Percentiles rank a stretch among this genome's conserved stretches.
Conservation (phyloP, 129 eudicot genomes). For the Silybum marianum region DNA sequence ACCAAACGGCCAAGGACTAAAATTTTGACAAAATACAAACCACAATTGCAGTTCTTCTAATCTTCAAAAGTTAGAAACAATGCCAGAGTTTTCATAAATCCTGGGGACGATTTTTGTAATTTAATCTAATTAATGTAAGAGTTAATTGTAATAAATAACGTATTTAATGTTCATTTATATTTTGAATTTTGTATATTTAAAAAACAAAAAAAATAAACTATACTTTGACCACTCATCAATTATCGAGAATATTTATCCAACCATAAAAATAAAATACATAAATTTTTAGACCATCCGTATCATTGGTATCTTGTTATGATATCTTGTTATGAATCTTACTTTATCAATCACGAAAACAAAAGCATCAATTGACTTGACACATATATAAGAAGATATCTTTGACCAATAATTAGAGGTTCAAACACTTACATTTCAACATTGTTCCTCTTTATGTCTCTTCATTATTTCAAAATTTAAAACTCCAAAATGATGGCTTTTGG, state of each 20-base stretch:
- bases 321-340: too few relatives aligned
- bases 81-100: neutral
- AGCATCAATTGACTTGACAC: neutral
- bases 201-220: too few relatives aligned
- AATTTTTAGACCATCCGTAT: neutral
- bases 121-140: too few relatives aligned
- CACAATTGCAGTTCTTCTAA: too few relatives aligned
- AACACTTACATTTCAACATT: neutral
- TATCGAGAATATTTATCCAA: too few relatives aligned
- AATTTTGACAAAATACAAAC: neutral
- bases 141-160: neutral
- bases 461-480: too few relatives aligned
- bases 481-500: neutral
- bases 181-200: too few relatives aligned
- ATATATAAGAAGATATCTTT: too few relatives aligned
- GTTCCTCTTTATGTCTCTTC: too few relatives aligned
- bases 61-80: neutral
- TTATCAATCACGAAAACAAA: neutral
- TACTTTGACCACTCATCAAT: neutral
- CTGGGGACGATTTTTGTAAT: neutral
- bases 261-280: neutral
- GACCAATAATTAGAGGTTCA: neutral
- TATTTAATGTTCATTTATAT: too few relatives aligned
- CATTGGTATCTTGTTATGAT: neutral
- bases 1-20: neutral